Conservation (phyloP, 2,329 filamentous ascomycete genomes). For the Botrytis byssoidea region DNA sequence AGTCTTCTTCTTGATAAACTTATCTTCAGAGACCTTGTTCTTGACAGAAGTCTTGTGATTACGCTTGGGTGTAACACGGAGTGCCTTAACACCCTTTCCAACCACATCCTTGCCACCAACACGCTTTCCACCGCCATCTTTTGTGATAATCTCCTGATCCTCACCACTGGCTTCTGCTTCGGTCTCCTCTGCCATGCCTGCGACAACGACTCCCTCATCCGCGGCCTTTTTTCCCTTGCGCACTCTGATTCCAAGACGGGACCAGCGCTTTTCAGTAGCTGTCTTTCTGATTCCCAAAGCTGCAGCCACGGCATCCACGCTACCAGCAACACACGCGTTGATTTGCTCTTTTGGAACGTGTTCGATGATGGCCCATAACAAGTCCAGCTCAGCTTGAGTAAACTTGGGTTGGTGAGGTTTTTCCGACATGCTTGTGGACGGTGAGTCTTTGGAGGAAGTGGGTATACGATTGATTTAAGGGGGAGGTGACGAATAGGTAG, state of each 20-base stretch:
- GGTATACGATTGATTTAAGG: not conserved
- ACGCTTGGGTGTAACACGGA: not conserved
- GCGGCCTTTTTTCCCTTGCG: not conserved
- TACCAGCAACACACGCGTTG: not conserved
- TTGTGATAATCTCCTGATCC: not conserved
- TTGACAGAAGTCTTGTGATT: not conserved
- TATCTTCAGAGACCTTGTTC: not conserved
- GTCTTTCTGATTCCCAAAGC: not conserved
- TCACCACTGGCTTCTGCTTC: not conserved
- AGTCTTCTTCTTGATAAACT: not conserved
- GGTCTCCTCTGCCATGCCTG: not conserved
- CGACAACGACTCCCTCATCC: not conserved
- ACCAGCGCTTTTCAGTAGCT: not conserved
- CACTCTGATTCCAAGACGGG: not conserved
- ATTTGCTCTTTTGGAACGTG: not conserved
- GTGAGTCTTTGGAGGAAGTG: not conserved
- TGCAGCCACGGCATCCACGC: not conserved
- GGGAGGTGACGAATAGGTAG: not conserved
- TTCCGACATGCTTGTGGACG: not conserved
- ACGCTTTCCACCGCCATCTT: not conserved
- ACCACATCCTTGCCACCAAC: not conserved
- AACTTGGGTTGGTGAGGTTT: not conserved
- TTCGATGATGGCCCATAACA: not conserved
- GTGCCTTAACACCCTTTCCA: not conserved
- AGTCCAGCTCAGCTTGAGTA: not conserved